A percentile compares a stretch with the other conserved stretches of the same genome.
Evolutionary conservation across 352 stramenopile species (phyloP).

Genomic region (Phytophthora vignae): DNA sequence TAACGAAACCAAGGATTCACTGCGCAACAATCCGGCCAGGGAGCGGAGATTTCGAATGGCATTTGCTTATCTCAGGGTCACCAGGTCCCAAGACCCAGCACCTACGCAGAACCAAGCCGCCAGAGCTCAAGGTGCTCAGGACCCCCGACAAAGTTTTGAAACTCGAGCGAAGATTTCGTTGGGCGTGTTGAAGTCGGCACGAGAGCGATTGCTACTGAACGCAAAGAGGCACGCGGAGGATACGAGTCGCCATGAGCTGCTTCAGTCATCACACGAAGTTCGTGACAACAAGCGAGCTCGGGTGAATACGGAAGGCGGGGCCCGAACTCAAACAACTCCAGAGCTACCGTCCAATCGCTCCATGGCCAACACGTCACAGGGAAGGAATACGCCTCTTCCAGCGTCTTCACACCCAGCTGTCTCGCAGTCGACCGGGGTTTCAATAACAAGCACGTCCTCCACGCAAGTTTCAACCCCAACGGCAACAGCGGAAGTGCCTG

Average conservation of each 20-base stretch:
- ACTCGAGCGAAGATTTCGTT: conserved; percentile 14
- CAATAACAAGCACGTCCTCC: conserved; percentile 3
- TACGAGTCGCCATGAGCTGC: background rate
- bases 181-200: conserved; percentile 21
- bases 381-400: background rate
- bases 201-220: conserved; percentile 8
- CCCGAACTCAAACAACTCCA: background rate
- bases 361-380: background rate
- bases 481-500: background rate
- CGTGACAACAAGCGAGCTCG: conserved; percentile 25
- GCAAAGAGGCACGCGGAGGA: conserved; percentile 12
- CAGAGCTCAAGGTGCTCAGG: background rate
- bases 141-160: conserved; percentile 5
- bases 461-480: conserved; percentile 3
- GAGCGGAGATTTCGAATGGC: conserved; percentile 34
- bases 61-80: conserved; percentile 35
- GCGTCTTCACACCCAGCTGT: conserved; percentile 3
- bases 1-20: conserved; percentile 31
- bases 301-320: conserved; percentile 3
- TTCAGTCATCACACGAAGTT: background rate
- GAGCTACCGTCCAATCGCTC: background rate
- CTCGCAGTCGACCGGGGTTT: background rate
- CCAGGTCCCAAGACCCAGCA: background rate
- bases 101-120: background rate
- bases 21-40: conserved; percentile 17